Evolutionary conservation across 768 basidiomycete species (phyloP), one percentile per base, ranked within the genome.

Genomic region (Leccinum rimulosum): DNA sequence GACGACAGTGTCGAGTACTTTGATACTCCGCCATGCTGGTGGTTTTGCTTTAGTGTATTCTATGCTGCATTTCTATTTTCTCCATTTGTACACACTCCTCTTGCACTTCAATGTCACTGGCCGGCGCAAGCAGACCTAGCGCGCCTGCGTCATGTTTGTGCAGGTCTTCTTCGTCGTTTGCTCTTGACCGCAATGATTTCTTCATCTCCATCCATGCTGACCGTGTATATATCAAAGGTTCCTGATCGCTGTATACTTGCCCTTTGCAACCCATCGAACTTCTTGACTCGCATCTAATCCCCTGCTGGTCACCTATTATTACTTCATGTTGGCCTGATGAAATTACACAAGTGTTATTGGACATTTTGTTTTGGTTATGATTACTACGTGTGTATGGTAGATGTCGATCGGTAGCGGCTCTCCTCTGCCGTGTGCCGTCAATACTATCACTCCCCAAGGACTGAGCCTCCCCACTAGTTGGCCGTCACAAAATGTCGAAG

Each of bases 41-140:
- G 72, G 73, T 50, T 69, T 75, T 49, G 71, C 68, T 57, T 54
- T 76, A 55, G 64, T 75, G 71, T 73, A 75, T 74, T 68, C 70
- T 70, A 70, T 80, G 68, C 73, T 79, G 61, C 76, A 75, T 69
- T 65, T 80, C 63, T 80, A 78, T 65, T 69, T 78, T 63, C 63
- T 77, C 56, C 74, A 80, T 65, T 65, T 80, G 71, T 80, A 80
- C 67, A 70, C 74, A 58, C 53, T 80, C 60, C 64, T 79, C 52
- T 62, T 76, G 63, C 74, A 76, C 65, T 64, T 77, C 66, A 70
- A 70, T 38, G 66, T 70, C 62, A 52, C 58, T 36, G 64, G 66
- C 59, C 64, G 65, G 60, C 72, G 65, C 53, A 73, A 54, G 65
- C 68, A 72, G 68, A 60, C 60, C 27, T 74, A 72, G 64, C 31